Evolutionary conservation across 495 filamentous ascomycete species (phyloP).

Genomic region (Hypoxylon intermedium): DNA sequence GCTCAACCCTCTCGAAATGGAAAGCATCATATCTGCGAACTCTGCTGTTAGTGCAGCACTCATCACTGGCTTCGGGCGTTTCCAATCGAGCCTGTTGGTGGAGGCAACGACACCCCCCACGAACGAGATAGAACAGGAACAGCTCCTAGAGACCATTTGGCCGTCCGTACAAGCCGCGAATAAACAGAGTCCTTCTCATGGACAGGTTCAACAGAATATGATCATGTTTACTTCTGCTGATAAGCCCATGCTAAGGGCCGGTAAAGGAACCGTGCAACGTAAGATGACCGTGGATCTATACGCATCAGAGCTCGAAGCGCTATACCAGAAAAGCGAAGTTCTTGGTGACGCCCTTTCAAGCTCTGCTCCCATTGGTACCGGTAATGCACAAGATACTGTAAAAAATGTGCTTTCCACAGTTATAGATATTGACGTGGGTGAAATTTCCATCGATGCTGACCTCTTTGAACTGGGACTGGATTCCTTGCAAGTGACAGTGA

Average conservation of each 20-base stretch:
- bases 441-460: background rate
- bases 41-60: conserved; percentile 45
- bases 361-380: background rate
- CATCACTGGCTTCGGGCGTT: conserved; percentile 48
- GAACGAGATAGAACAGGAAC: background rate
- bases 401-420: background rate
- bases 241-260: background rate
- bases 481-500: background rate
- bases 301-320: background rate
- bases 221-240: background rate
- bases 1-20: conserved; percentile 54
- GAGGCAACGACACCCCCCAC: conserved; percentile 32
- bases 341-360: background rate
- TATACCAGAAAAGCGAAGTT: background rate
- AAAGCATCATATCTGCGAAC: conserved; percentile 46
- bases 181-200: background rate
- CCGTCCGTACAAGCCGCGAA: background rate
- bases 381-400: background rate
- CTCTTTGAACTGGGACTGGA: background rate
- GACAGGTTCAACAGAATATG: background rate
- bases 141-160: background rate
- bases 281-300: background rate
- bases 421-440: background rate
- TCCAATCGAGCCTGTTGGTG: conserved; percentile 50
- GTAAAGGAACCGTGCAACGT: background rate